Conservation (phyloP, 495 filamentous ascomycete species). For the Hyphodiscus hymeniophilus region DNA sequence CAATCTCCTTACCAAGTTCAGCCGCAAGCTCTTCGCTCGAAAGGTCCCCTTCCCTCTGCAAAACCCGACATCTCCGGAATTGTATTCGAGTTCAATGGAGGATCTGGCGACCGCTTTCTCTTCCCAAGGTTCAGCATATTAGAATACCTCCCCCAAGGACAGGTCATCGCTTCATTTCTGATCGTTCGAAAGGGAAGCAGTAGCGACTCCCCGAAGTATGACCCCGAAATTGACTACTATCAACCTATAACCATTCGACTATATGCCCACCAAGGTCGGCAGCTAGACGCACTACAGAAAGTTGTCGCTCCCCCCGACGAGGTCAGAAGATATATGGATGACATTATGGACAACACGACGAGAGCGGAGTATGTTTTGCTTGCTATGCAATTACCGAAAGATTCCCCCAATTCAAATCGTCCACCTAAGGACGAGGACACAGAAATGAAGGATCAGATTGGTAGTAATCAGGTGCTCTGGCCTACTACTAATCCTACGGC, state of each 20-base stretch:
- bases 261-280: constrained; percentile 48
- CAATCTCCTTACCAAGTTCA: constrained; percentile 22
- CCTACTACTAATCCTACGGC: constrained; percentile 27
- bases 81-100: constrained; percentile 76
- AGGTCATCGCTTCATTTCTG: constrained; percentile 57
- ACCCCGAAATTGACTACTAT: constrained; percentile 66
- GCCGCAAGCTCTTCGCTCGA: constrained; percentile 38
- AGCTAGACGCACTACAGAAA: constrained; percentile 64
- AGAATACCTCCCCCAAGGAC: constrained; percentile 48
- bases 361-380: constrained; percentile 61
- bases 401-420: constrained; percentile 26
- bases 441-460: constrained; percentile 8
- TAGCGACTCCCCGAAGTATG: constrained; percentile 35
- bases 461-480: constrained; percentile 32
- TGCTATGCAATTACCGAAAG: constrained; percentile 54
- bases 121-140: constrained; percentile 84
- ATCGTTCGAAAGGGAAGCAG: constrained; percentile 52
- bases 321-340: constrained; percentile 74
- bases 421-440: constrained; percentile 17
- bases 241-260: constrained; percentile 83
- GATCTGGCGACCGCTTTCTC: constrained; percentile 77
- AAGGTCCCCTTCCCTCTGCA: constrained; percentile 38
- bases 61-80: constrained; percentile 62
- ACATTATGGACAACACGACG: constrained; percentile 67
- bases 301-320: constrained; percentile 75